Conservation (phyloP, 108 stramenopile species). For the Nitzschia sp. region DNA sequence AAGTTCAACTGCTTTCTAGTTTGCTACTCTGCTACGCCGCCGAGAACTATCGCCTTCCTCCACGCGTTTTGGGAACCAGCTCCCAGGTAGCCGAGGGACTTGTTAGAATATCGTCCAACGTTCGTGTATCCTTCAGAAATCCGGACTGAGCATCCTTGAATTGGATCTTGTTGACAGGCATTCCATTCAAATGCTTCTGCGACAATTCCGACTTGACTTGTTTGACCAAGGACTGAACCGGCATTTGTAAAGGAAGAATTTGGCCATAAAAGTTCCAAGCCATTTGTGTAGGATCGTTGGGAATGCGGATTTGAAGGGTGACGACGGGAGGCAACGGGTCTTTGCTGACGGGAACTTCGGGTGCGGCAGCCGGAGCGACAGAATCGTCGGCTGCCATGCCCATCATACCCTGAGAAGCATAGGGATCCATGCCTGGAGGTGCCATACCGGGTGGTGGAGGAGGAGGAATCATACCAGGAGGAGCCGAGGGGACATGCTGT, state of each 20-base stretch:
- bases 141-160: conserved; percentile 57
- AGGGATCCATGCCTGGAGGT: not conserved
- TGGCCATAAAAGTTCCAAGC: conserved; percentile 86
- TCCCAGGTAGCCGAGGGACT: conserved; percentile 72
- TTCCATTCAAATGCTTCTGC: conserved; percentile 55
- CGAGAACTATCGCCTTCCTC: conserved; percentile 69
- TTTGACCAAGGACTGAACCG: conserved; percentile 69
- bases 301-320: conserved; percentile 62
- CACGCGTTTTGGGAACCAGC: conserved; percentile 70
- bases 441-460: conserved; percentile 16
- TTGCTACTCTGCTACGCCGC: no score
- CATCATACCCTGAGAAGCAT: not conserved
- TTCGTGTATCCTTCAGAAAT: conserved; percentile 73
- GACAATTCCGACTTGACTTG: conserved; percentile 65
- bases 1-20: no score
- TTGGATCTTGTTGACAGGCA: conserved; percentile 88
- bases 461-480: conserved; percentile 1
- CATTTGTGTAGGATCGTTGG: conserved; percentile 67
- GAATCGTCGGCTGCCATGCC: not conserved
- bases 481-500: no score
- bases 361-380: not conserved
- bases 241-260: conserved; percentile 59
- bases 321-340: conserved; percentile 55
- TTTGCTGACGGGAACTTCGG: not conserved
- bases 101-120: conserved; percentile 69